These are phyloP conservation scores for Fusarium sp. DNA, from an alignment of 2,329 filamentous ascomycete species.

Conservation along the genomic window DNA sequence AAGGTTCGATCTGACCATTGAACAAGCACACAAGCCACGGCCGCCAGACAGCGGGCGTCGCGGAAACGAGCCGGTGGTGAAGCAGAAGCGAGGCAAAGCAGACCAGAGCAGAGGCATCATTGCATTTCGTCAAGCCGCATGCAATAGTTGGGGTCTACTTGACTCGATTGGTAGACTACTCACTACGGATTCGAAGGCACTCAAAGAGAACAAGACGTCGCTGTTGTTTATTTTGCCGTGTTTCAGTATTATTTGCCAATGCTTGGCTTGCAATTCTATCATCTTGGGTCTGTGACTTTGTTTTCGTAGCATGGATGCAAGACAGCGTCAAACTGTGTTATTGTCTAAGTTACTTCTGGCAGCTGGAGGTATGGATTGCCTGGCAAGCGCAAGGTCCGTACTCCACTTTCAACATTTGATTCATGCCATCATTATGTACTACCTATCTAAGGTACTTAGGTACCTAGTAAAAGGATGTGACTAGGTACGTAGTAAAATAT, in stretches of 20 bases:
- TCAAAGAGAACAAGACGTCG: neutral
- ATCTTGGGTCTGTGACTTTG: neutral
- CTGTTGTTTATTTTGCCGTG: neutral
- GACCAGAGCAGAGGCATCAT: neutral
- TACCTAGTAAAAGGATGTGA: too few species aligned
- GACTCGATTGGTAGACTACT: neutral
- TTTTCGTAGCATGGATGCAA: constrained; percentile 3
- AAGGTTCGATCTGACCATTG: constrained; percentile 11
- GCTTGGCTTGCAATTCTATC: constrained; percentile 1
- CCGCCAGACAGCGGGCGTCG: constrained; percentile 41
- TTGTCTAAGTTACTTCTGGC: neutral
- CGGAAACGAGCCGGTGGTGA: constrained; percentile 43
- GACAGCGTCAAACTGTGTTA: neutral
- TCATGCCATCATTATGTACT: too few species aligned
- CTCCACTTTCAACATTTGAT: too few species aligned
- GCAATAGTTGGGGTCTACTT: neutral
- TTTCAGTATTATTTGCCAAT: constrained; percentile 15
- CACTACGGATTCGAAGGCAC: neutral
- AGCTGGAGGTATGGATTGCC: too few species aligned
- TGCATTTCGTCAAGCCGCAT: constrained; percentile 21
- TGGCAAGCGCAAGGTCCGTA: too few species aligned
- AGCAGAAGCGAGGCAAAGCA: constrained; percentile 4
- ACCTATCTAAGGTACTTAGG: too few species aligned
- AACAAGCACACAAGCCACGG: constrained; percentile 10
- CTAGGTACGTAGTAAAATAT: neutral